phyloP scores from a whole-genome alignment of 2,329 filamentous ascomycete species.

The Verticillium longisporum region DNA sequence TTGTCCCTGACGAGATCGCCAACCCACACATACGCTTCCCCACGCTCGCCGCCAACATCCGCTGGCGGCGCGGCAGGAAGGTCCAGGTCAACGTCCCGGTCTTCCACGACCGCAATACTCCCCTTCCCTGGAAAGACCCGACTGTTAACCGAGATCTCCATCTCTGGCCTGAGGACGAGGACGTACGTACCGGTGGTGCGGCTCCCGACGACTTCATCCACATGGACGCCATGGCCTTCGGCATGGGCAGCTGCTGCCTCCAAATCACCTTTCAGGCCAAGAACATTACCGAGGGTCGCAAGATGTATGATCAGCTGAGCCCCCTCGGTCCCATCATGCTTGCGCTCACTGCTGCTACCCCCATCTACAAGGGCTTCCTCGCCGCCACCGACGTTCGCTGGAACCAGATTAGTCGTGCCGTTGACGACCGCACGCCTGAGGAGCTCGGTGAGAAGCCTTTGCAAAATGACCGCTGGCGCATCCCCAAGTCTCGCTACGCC shows the following conservation, averaged over 20 bases:
- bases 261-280: slow-evolving; percentile 99
- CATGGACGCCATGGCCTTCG: slow-evolving; percentile 99
- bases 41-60: slow-evolving; percentile 89
- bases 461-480: slow-evolving; percentile 77
- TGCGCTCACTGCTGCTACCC: slow-evolving; percentile 88
- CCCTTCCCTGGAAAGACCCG: slow-evolving; percentile 84
- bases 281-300: slow-evolving; percentile 89
- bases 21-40: slow-evolving; percentile 96
- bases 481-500: slow-evolving; percentile 96
- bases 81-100: slow-evolving; percentile 95
- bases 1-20: slow-evolving; percentile 92
- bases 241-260: slow-evolving; percentile 97
- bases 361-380: slow-evolving; percentile 95
- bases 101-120: slow-evolving; percentile 80
- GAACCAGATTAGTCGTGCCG: slow-evolving; percentile 91
- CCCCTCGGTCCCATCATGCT: slow-evolving; percentile 89
- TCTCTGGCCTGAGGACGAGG: slow-evolving; percentile 90
- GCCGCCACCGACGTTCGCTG: slow-evolving; percentile 94
- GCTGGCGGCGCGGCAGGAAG: slow-evolving; percentile 80
- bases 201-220: slow-evolving; percentile 90
- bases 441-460: slow-evolving; percentile 90
- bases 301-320: slow-evolving; percentile 92
- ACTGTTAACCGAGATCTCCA: slow-evolving; percentile 90
- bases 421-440: slow-evolving; percentile 88
- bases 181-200: slow-evolving; percentile 80